Base-by-base conservation (phyloP, 495 filamentous ascomycete species). In the Lasiosphaeris hirsuta region DNA sequence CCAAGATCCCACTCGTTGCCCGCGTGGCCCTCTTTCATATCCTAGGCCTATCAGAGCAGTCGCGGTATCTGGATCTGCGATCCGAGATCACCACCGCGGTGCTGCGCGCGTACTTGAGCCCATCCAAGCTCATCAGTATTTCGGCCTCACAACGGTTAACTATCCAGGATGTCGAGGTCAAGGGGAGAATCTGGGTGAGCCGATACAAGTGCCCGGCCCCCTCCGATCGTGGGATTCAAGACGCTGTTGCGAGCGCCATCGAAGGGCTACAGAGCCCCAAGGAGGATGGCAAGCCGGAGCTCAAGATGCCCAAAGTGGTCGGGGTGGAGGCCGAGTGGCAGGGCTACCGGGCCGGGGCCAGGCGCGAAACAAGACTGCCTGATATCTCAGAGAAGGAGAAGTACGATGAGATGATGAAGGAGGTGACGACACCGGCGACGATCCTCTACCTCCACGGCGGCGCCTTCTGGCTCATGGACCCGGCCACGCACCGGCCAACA, bases 401-500 rank as follows among this genome's bases (percentile, higher is more conserved):
- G 64, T 97, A 90, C 69, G 72, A 72, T 47, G 77, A 79, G 48
- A 67, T 97, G 73, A 86, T 89, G 76, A 81, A 80, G 61, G 91
- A 95, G 61, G 78, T 83, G 23, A 80, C 69, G 9, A 82, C 75
- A 18, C 76, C 83, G n/a, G 81, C 81, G 36, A 92, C 89, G 0
- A 71, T 96, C 1, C 74, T 96, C 30, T 96, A 90, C 66, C 86
- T 96, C 68, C 93, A 97, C 67, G 93, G 93, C 42, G 93, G 93
- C 34, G 90, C 86, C n/a, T 88, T 89, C 72, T 91, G 78, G 36
- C 64, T 96, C 51, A 83, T 91, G 78, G 91, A 93, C 55, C 91
- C 91, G 10, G 77, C 79, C 54, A 86, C 83, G 0, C 88, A 90
- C 59, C 75, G 78, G 30, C 58, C 57, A 14, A 68, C 73, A 30